phyloP scores from a whole-genome alignment of 2,329 filamentous ascomycete species.

The Ophiostoma pallidulum region DNA sequence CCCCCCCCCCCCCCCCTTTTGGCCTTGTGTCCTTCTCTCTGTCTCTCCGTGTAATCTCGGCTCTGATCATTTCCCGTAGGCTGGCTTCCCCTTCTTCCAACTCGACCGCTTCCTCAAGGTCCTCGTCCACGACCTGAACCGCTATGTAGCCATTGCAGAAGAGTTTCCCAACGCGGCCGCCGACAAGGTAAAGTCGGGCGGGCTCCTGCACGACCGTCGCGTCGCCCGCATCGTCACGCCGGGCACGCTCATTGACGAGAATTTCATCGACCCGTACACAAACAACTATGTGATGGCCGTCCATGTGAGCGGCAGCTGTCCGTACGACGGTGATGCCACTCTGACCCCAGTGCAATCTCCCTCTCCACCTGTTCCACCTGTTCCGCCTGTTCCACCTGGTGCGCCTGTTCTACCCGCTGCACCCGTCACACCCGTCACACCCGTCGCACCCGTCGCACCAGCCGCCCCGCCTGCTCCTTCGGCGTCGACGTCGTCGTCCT shows the following conservation, averaged over 20 bases:
- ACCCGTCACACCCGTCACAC: neutral
- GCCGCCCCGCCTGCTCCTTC: neutral
- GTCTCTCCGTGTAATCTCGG: neutral
- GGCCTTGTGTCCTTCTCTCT: neutral
- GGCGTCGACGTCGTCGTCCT: constrained; percentile 11
- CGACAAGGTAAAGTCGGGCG: constrained; percentile 63
- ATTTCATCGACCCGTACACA: constrained; percentile 87
- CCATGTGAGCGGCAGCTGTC: constrained; percentile 36
- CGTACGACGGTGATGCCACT: constrained; percentile 8
- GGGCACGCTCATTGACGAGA: constrained; percentile 92
- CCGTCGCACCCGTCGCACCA: neutral
- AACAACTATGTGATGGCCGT: constrained; percentile 90
- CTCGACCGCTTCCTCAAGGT: constrained; percentile 88
- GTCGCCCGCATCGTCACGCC: constrained; percentile 87
- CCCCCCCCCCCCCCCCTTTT: too few species aligned
- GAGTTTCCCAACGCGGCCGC: constrained; percentile 71
- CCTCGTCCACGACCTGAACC: constrained; percentile 81
- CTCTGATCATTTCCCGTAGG: constrained; percentile 28
- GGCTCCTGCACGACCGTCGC: constrained; percentile 72
- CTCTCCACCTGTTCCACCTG: neutral
- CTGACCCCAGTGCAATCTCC: neutral
- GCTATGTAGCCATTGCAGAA: constrained; percentile 88
- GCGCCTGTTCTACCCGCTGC: too few species aligned
- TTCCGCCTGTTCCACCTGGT: neutral
- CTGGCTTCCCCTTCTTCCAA: constrained; percentile 89